These are phyloP conservation scores for Caulochytrium protostelioides DNA, from an alignment of 371 early-diverging fungal species.

Conservation along the genomic window DNA sequence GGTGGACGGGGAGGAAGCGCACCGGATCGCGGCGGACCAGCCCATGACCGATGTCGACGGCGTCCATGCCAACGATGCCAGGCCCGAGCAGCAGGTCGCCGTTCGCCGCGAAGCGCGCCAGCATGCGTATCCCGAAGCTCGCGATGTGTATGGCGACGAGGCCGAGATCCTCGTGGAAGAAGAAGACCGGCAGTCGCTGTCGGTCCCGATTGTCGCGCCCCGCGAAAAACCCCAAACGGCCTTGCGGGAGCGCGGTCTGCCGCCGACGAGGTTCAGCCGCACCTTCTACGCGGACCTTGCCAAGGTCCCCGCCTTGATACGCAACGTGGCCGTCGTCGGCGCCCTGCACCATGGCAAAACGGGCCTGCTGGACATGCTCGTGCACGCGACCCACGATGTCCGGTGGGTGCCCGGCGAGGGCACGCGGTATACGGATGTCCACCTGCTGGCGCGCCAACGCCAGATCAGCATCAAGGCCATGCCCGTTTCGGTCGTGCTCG, in stretches of 20 bases:
- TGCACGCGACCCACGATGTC: constrained; percentile 56
- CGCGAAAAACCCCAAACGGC: constrained; percentile 61
- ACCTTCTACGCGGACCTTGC: constrained; percentile 71
- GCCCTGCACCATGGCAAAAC: constrained; percentile 96
- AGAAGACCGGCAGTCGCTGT: constrained; percentile 89
- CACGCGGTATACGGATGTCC: constrained; percentile 79
- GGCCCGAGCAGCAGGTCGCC: too few relatives aligned
- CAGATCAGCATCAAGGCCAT: constrained; percentile 73
- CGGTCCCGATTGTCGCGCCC: constrained; percentile 86
- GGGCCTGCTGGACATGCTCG: constrained; percentile 74
- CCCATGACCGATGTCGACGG: constrained; percentile 2
- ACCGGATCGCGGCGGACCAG: constrained; percentile 12
- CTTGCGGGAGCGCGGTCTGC: constrained; percentile 61
- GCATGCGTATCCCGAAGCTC: constrained; percentile 90
- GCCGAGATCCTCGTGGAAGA: constrained; percentile 92
- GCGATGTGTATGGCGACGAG: constrained; percentile 87
- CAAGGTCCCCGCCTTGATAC: constrained; percentile 51
- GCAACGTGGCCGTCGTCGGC: constrained; percentile 79
- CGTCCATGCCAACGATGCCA: constrained; percentile 1
- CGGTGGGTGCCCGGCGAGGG: constrained; percentile 16
- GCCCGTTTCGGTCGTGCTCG: constrained; percentile 81
- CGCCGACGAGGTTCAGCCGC: constrained; percentile 45
- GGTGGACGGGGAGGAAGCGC: constrained; percentile 22
- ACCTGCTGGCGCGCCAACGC: constrained; percentile 71
- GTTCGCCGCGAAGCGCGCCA: too few relatives aligned